Evolutionary conservation across 495 filamentous ascomycete species (phyloP), one percentile per base, ranked within the genome.

Genomic region (Neurospora intermedia): DNA sequence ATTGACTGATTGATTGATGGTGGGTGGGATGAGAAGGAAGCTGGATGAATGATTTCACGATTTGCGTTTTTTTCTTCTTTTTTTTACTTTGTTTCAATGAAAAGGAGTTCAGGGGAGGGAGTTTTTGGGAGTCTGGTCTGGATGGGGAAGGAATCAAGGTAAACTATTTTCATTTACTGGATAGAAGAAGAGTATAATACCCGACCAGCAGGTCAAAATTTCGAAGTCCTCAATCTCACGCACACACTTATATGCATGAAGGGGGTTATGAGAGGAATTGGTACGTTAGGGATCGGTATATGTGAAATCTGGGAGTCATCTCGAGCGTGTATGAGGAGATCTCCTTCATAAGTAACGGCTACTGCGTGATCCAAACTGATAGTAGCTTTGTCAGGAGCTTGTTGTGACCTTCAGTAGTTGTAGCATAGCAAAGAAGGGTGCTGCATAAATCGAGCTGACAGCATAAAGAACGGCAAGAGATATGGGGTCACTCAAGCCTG

Each of bases 301-400:
- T 35, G 10, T 18, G 35, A 39, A 18, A 35, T 40, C 43, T 40
- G 16, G 9, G 48, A n/a, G 11, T 4, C 31, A 6, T 66, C 43
- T 15, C 66, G 59, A 42, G 73, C 72, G 13, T 74, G 72, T 27
- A 79, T 43, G 13, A 70, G 72, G 2, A 78, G 71, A 4, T 75
- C 73, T 7, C 41, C 23, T 43, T 79, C 76, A n/a, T 77, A 78
- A 40, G 75, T 72, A 31, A 71, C 70, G 41, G 76, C 76, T 20
- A 77, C 70, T 16, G 74, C 69, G 62, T 77, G 78, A 62, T 79
- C 78, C 13, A 73, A 43, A 2, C 78, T 79, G 70, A 41, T 20
- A 48, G 35, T 18, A 23, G 2, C 5, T 11, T 59, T 27, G 70
- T 48, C 70, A 70, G n/a, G n/a, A n/a, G n/a, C 45, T 31, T 59